A percentile compares a stretch with the other conserved stretches of the same genome.
phyloP scores from a whole-genome alignment of 1,284 basidiomycete species.

The Kwoniella shivajii region DNA sequence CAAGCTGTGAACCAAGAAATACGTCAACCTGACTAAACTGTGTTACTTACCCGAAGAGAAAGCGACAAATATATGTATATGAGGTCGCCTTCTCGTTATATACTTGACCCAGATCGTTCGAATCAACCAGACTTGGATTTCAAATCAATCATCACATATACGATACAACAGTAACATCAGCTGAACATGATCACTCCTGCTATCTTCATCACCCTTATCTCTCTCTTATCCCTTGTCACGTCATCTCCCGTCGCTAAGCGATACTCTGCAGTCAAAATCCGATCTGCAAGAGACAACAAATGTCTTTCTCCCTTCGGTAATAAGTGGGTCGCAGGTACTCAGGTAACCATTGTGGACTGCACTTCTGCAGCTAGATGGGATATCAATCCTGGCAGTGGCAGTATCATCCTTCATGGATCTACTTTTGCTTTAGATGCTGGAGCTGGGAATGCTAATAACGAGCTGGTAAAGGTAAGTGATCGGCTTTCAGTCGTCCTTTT shows the following conservation, averaged over 20 bases:
- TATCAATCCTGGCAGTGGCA: conserved; percentile 25
- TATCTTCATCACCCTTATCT: background rate
- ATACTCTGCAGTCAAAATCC: conserved; percentile 12
- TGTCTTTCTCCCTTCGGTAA: conserved; percentile 9
- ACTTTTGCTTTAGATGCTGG: conserved; percentile 34
- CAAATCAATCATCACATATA: too few relatives aligned
- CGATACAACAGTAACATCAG: background rate
- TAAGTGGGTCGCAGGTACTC: conserved; percentile 1
- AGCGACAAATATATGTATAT: too few relatives aligned
- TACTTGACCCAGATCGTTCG: too few relatives aligned
- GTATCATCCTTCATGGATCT: conserved; percentile 20
- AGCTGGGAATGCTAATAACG: conserved; percentile 21
- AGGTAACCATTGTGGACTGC: conserved; percentile 8
- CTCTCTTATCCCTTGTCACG: background rate
- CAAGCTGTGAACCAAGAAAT: background rate
- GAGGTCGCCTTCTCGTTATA: too few relatives aligned
- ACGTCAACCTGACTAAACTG: too few relatives aligned
- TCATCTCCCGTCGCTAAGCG: conserved; percentile 7
- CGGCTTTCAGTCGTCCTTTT: background rate
- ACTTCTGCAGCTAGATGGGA: conserved; percentile 17
- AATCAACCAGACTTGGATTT: too few relatives aligned
- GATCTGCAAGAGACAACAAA: conserved; percentile 6
- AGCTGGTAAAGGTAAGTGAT: conserved; percentile 20
- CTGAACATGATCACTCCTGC: conserved; percentile 3
- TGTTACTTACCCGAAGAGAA: too few relatives aligned